phyloP scores from a whole-genome alignment of 768 basidiomycete genomes.

The Sarcomyxa edulis region DNA sequence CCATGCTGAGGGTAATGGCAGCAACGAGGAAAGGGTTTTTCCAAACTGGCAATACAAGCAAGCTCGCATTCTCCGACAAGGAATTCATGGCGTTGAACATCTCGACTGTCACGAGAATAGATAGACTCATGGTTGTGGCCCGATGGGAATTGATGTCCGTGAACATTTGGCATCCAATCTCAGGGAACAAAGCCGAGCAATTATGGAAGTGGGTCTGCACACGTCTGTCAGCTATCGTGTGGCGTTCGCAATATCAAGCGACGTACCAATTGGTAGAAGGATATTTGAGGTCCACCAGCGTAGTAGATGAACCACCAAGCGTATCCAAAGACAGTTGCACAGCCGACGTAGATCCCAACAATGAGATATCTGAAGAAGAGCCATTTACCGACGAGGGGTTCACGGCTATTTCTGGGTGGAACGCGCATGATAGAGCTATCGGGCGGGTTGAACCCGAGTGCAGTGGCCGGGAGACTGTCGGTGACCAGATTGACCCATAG shows the following conservation, averaged over 20 bases:
- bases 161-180: constrained; percentile 96
- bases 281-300: constrained; percentile 84
- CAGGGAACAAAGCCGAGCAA: constrained; percentile 76
- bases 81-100: constrained; percentile 99
- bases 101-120: constrained; percentile 92
- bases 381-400: constrained; percentile 91
- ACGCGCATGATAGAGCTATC: constrained; percentile 97
- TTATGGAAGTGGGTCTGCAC: constrained; percentile 96
- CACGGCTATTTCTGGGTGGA: constrained; percentile 84
- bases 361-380: constrained; percentile 95
- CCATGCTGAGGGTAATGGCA: constrained; percentile 89
- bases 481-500: constrained; percentile 99
- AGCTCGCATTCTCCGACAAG: constrained; percentile 92
- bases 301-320: constrained; percentile 99
- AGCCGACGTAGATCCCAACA: constrained; percentile 90
- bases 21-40: constrained; percentile 90
- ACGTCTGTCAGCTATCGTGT: neutral
- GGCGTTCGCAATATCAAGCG: neutral
- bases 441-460: constrained; percentile 95
- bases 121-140: constrained; percentile 94
- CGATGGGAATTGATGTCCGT: constrained; percentile 78
- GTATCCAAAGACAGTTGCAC: constrained; percentile 94
- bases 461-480: constrained; percentile 93
- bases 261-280: constrained; percentile 88
- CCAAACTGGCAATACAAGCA: constrained; percentile 88